Base-by-base conservation (phyloP, 2,329 filamentous ascomycete genomes). In the Curvularia hawaiiensis region DNA sequence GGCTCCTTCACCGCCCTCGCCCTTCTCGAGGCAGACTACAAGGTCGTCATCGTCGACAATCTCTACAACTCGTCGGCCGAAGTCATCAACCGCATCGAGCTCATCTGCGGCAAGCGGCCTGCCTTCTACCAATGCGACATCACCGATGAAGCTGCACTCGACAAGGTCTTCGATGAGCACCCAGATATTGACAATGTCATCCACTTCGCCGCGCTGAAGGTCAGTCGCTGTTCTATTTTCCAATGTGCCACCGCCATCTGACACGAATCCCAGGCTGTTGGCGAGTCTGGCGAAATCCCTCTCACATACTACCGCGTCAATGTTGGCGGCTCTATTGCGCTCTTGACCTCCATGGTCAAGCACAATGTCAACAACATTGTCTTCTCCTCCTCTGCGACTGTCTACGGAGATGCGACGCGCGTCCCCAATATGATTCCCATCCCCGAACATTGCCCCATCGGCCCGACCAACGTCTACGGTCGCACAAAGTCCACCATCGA, bases 401-500 rank as follows among this genome's bases (percentile, higher is more conserved):
- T 99, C 66, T 99, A 99, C 78, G 95, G 95, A 75, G 96, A 99
- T 79, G 95, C 94, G 52, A 98, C 95, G 45, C 90, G 92, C 75
- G 91, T 97, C 80, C 88, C 90, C 67, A 90, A 96, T 84, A 99
- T 99, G 95, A 99, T 99, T 66, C 95, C 95, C 64, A 99, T 99
- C 73, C 95, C 95, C 50, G 95, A 99, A 82, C 84, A 91, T 79
- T 99, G 95, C 84, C 95, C 96, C 59, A 91, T 96, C 62, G 94
- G 92, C 50, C 92, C 95, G 14, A 99, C 95, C 67, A 99, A 98
- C 84, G 92, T 94, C 26, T 99, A 99, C 79, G 96, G 95, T 63
- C 92, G 92, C 79, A 99, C 95, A 64, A 99, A 99, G 83, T 89
- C 91, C 72, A 90, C 89, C 67, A 92, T 97, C 62, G 95, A 99